Evolutionary conservation across 2,329 filamentous ascomycete species (phyloP), one percentile per base, ranked within the genome.

Genomic region (Apiospora saccharicola): DNA sequence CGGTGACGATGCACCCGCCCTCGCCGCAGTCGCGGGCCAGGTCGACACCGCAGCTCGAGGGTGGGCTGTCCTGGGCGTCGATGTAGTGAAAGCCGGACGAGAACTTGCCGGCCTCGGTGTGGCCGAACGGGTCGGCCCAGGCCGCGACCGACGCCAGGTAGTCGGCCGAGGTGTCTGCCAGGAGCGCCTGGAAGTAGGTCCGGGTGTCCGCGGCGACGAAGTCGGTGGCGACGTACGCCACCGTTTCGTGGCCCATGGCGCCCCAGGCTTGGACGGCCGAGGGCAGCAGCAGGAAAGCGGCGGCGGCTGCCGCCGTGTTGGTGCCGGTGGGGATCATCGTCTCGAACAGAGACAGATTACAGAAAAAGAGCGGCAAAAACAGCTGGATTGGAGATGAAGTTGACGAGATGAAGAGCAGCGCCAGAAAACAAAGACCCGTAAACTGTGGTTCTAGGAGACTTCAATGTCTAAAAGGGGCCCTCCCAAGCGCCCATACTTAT

Each of bases 21-120:
- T 81, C 82, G 74, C 89, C 88, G 83, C 90, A 93, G 82, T 92
- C 91, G 71, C 91, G 87, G 34, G 84, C 82, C 72, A 87, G 86
- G 76, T 89, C 85, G 74, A 92, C 86, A 73, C 85, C 85, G 82
- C 91, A 92, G 67, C 81, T 83, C 22, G 77, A 77, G 0, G 90
- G 90, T 71, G 91, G 91, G 76, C 82, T 80, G 81, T 93, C 91
- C 77, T 91, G 86, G 73, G 90, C 90, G 79, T 92, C 91, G 81
- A 89, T 88, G 77, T 83, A 89, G 79, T 89, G 87, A 74, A 83
- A 84, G 0, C 82, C 81, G 7, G 83, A 82, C 0, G 85, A 85
- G 77, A 83, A 89, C 2, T 77, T 77, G 41, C 87, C 87, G 1
- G 82, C 84, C 1, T 79, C 77, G 3, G 86, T 88, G 74, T 85